Evolutionary conservation across 192 early-diverging fungal species (phyloP).

Genomic region (Rhizophlyctis rosea): DNA sequence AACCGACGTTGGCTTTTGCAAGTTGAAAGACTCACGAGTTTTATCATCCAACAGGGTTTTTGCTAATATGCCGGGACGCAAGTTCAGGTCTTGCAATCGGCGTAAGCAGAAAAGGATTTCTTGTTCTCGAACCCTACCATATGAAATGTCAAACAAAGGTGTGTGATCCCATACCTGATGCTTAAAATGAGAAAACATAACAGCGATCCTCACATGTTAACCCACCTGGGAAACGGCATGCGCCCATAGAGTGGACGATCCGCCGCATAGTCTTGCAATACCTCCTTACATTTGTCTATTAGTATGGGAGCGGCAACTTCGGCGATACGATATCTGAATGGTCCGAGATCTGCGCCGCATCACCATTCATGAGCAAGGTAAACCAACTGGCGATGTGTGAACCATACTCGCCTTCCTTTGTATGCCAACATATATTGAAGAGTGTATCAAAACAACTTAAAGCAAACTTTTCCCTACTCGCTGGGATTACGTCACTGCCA

Average conservation of each 20-base stretch:
- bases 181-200: conserved; percentile 3
- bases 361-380: too few relatives aligned
- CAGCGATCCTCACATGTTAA: conserved; percentile 17
- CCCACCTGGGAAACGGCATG: conserved; percentile 65
- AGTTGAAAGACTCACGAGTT: conserved; percentile 33
- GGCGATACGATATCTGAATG: conserved; percentile 56
- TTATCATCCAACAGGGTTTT: conserved; percentile 31
- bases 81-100: conserved; percentile 46
- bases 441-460: conserved; percentile 59
- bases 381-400: too few relatives aligned
- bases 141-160: not conserved
- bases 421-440: conserved; percentile 62
- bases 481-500: conserved; percentile 53
- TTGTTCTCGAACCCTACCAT: conserved; percentile 53
- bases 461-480: conserved; percentile 64
- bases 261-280: conserved; percentile 56
- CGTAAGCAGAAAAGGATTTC: conserved; percentile 55
- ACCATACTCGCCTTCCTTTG: conserved; percentile 13
- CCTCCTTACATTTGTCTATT: conserved; percentile 56
- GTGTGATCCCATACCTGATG: conserved; percentile 4
- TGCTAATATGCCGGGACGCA: conserved; percentile 42
- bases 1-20: not conserved
- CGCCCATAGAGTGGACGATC: conserved; percentile 68
- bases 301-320: conserved; percentile 58
- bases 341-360: conserved; percentile 22